Base-by-base conservation (phyloP, 345 rosid species). In the Geranium brycei region DNA sequence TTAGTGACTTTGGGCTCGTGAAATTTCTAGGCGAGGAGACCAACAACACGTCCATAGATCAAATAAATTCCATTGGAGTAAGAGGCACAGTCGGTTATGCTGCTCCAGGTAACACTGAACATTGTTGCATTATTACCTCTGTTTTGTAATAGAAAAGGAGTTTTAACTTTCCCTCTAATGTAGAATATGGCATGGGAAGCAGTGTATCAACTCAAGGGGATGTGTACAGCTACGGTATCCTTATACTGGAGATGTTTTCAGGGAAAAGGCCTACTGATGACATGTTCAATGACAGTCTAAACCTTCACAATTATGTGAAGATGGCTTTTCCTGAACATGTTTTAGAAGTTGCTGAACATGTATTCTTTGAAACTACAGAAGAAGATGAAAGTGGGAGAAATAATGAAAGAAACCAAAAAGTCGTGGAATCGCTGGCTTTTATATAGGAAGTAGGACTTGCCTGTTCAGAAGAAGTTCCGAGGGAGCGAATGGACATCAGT, bases 1-100 rank as follows among this genome's bases (percentile, higher is more conserved):
- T 75, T 0, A 71, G 75, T 7, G 79, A 75, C n/a, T 78, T 78
- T 31, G 82, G 82, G 6, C 51, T 78, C 1, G 79, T 79, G 0
- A 69, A 71, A 70, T 61, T 78, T 8, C 63, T 69, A 18, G 0
- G 57, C 7, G 65, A 71, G 28, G 18, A 14, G 17, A 19, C n/a
- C 11, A 11, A 57, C 10, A 55, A 12, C 10, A 28, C 18, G 0
- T 41, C 64, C 18, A 3, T 51, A 31, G 6, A 68, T 62, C 71
- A 1, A 10, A 57, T 56, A 16, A 76, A 73, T 58, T 62, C 76
- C 0, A 53, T 17, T 19, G 71, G 73, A 12, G 28, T 76, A 17
- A 69, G 41, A 58, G 79, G 76, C 7, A 69, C 76, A 0, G 56
- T 72, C 19, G 79, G 79, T 0, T 76, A 71, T 7, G 64, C 62